Conservation (phyloP, 2,329 filamentous ascomycete genomes). For the Alternaria triticimaculans region DNA sequence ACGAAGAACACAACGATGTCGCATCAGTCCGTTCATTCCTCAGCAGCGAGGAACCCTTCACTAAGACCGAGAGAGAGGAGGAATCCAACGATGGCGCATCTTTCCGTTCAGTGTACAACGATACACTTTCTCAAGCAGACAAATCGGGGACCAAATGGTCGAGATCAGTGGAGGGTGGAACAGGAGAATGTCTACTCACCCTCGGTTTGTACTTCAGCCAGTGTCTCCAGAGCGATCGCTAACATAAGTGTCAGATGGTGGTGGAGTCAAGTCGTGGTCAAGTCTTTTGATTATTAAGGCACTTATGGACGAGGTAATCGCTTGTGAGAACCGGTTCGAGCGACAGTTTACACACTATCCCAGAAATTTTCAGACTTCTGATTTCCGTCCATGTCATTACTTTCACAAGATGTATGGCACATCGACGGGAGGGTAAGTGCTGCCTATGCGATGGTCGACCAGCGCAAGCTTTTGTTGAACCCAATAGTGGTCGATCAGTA, state of each 20-base stretch:
- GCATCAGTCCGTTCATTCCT: too few species aligned
- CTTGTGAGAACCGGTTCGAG: background rate
- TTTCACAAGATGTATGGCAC: background rate
- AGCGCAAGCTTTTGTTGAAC: too few species aligned
- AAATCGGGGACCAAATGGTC: too few species aligned
- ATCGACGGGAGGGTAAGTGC: background rate
- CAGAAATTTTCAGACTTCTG: background rate
- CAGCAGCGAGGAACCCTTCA: too few species aligned
- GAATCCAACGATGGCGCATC: too few species aligned
- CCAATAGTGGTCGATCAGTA: too few species aligned
- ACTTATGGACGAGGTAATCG: background rate
- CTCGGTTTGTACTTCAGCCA: background rate
- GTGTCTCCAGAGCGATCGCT: background rate
- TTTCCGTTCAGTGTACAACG: too few species aligned
- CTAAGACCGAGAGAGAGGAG: too few species aligned
- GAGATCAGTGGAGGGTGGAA: too few species aligned
- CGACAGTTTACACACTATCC: background rate
- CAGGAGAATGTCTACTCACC: background rate
- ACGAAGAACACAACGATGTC: too few species aligned
- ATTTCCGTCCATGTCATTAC: background rate
- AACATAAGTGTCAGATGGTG: background rate
- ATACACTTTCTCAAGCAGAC: too few species aligned
- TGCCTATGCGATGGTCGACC: too few species aligned
- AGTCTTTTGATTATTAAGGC: background rate
- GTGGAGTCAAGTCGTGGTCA: background rate